These are phyloP conservation scores for Astragalus glycyphyllos DNA, from an alignment of 306 rosid species.

Conservation along the genomic window DNA sequence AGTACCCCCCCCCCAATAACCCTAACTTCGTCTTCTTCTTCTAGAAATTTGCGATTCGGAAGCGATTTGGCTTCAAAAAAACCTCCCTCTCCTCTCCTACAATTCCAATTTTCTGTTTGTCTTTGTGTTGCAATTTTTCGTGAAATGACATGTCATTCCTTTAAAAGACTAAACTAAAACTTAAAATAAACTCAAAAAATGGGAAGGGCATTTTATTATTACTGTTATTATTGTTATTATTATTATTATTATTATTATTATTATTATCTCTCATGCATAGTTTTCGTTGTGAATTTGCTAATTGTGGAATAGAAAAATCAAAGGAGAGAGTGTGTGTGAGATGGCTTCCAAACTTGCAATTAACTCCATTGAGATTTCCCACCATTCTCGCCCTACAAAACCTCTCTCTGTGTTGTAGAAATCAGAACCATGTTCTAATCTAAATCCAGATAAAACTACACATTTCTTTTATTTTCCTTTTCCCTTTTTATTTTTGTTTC, in stretches of 20 bases:
- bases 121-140: too few relatives aligned
- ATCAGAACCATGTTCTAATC: conserved; percentile 7
- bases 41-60: too few relatives aligned
- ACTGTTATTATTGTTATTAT: too few relatives aligned
- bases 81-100: too few relatives aligned
- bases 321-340: conserved; percentile 14
- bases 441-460: not conserved
- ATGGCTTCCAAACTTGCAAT: conserved; percentile 23
- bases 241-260: not conserved
- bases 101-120: too few relatives aligned
- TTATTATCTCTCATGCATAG: conserved; percentile 5
- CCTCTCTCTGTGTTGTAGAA: conserved; percentile 39
- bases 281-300: conserved; percentile 37
- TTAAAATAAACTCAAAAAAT: too few relatives aligned
- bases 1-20: too few relatives aligned
- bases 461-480: not conserved
- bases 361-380: conserved; percentile 35
- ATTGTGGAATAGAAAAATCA: conserved; percentile 36
- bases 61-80: too few relatives aligned
- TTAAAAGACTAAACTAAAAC: too few relatives aligned
- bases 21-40: too few relatives aligned
- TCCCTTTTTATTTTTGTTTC: conserved; percentile 16
- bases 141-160: too few relatives aligned
- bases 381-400: conserved; percentile 41
- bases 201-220: too few relatives aligned